These are phyloP conservation scores for Escallonia herrerae DNA, from an alignment of 129 eudicot species.

Conservation along the genomic window DNA sequence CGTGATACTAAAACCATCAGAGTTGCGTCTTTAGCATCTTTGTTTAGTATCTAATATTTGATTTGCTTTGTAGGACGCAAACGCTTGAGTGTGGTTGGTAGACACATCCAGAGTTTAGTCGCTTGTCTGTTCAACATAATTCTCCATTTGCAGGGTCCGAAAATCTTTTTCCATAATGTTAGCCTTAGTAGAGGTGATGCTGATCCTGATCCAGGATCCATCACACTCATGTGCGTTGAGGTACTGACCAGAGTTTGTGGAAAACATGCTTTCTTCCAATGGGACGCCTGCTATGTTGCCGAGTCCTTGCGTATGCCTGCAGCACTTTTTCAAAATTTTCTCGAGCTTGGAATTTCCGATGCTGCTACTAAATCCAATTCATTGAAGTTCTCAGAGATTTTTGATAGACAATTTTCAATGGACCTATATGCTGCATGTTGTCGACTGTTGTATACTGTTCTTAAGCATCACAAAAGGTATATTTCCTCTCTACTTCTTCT, in stretches of 20 bases:
- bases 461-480: constrained; percentile 78
- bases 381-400: constrained; percentile 1
- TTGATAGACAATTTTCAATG: constrained; percentile 46
- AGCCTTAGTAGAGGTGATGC: constrained; percentile 11
- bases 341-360: constrained; percentile 26
- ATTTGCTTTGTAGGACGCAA: constrained; percentile 52
- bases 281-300: constrained; percentile 51
- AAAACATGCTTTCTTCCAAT: constrained; percentile 53
- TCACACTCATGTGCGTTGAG: constrained; percentile 71
- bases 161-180: constrained; percentile 31
- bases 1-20: too few species aligned
- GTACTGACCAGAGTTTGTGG: constrained; percentile 64
- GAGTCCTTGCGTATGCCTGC: constrained; percentile 66
- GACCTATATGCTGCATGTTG: constrained; percentile 81
- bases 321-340: constrained; percentile 49
- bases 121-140: constrained; percentile 70
- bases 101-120: constrained; percentile 45
- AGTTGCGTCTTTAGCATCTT: too few species aligned
- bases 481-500: not conserved
- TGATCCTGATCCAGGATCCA: constrained; percentile 79
- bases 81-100: constrained; percentile 41
- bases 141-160: constrained; percentile 60
- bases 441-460: constrained; percentile 59
- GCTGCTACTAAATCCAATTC: constrained; percentile 15
- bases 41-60: not conserved